Evolutionary conservation across 257 asterid genomes (phyloP).

Genomic region (Fraxinus excelsior): DNA sequence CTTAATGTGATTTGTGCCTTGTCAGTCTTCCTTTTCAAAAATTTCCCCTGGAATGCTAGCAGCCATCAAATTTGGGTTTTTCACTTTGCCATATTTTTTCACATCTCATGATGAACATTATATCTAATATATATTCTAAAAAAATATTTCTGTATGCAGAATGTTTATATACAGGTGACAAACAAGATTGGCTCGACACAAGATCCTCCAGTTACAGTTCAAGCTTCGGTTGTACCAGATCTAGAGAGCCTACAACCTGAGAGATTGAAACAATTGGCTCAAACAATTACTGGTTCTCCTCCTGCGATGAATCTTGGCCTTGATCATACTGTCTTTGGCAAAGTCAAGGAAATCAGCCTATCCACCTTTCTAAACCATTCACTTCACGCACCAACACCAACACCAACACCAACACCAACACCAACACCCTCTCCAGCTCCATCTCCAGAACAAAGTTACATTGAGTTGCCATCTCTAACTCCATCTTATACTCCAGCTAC

Average conservation of each 20-base stretch:
- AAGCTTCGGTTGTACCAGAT: slow-evolving; percentile 63
- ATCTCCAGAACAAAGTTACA: slow-evolving; percentile 26
- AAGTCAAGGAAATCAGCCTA: slow-evolving; percentile 71
- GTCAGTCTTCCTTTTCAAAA: neutral
- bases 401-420: slow-evolving; percentile 35
- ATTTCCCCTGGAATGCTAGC: neutral
- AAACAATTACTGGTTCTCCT: slow-evolving; percentile 49
- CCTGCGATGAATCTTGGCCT: slow-evolving; percentile 77
- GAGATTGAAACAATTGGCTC: slow-evolving; percentile 73
- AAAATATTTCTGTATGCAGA: slow-evolving; percentile 38
- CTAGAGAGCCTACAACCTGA: slow-evolving; percentile 46
- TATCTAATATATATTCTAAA: neutral
- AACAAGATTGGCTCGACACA: slow-evolving; percentile 73
- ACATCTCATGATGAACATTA: slow-evolving; percentile 9
- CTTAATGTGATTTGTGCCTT: neutral
- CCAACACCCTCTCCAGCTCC: slow-evolving; percentile 42
- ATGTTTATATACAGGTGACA: slow-evolving; percentile 57
- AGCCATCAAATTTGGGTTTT: neutral
- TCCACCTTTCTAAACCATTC: slow-evolving; percentile 64
- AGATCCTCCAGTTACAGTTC: slow-evolving; percentile 74
- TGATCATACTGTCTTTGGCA: slow-evolving; percentile 70
- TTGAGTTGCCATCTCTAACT: slow-evolving; percentile 33
- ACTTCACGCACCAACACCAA: slow-evolving; percentile 43
- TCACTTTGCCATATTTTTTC: slow-evolving; percentile 5
- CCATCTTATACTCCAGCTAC: slow-evolving; percentile 48